phyloP scores from a whole-genome alignment of 2,329 filamentous ascomycete species.

The Pyrenophora seminiperda region DNA sequence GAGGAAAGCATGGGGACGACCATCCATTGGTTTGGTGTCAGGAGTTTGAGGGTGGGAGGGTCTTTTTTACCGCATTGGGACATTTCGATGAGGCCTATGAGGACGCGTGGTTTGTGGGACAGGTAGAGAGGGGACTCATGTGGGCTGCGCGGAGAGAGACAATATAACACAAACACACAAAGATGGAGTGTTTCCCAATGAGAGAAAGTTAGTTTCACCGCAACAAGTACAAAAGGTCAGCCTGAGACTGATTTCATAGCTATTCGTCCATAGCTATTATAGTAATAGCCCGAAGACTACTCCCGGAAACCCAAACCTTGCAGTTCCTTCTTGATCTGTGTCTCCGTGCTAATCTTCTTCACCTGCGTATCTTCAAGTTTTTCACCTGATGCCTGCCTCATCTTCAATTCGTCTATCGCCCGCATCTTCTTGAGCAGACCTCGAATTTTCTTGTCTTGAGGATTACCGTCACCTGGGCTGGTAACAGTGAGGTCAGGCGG shows the following conservation, averaged over 20 bases:
- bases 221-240: not conserved
- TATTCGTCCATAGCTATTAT: not conserved
- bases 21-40: conserved; percentile 40
- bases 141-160: conserved; percentile 22
- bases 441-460: conserved; percentile 93
- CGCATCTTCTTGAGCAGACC: conserved; percentile 96
- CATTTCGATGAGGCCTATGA: conserved; percentile 38
- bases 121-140: conserved; percentile 26
- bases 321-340: conserved; percentile 81
- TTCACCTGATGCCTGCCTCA: conserved; percentile 91
- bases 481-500: conserved; percentile 60
- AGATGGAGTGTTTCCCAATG: not conserved
- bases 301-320: conserved; percentile 59
- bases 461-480: conserved; percentile 61
- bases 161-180: no score
- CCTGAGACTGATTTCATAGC: not conserved
- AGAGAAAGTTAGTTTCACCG: not conserved
- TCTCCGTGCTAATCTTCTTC: conserved; percentile 95
- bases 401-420: conserved; percentile 97
- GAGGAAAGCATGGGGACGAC: conserved; percentile 31
- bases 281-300: conserved; percentile 13
- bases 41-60: conserved; percentile 35
- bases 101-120: conserved; percentile 29
- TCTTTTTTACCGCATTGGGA: conserved; percentile 31
- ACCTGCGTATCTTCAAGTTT: conserved; percentile 98